Evolutionary conservation across 225 moss, liverwort and hornwort genomes (phyloP).

Genomic region (Sphagnum tenellum): DNA sequence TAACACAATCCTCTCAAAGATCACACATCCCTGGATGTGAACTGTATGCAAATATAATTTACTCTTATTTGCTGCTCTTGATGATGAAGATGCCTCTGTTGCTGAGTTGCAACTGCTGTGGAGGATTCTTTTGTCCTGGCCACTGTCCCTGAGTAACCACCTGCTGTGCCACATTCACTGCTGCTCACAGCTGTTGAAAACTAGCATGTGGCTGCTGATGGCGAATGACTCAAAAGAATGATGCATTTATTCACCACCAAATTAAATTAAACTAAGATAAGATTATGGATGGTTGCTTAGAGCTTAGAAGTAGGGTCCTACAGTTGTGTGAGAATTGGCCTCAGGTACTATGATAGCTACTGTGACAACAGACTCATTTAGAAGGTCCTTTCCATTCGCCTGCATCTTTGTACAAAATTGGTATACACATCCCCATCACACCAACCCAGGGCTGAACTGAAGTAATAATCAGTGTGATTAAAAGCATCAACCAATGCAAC

Average conservation of each 20-base stretch:
- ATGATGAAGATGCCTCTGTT: conserved; percentile 10
- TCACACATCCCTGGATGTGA: too few relatives aligned
- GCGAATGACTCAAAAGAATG: too few relatives aligned
- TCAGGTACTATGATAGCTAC: conserved; percentile 76
- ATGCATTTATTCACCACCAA: too few relatives aligned
- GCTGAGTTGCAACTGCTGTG: conserved; percentile 15
- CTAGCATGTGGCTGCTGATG: too few relatives aligned
- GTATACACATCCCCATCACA: conserved; percentile 96
- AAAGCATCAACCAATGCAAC: conserved; percentile 95
- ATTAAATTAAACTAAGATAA: too few relatives aligned
- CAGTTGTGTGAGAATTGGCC: conserved; percentile 62
- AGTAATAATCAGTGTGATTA: conserved; percentile 78
- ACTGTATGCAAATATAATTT: too few relatives aligned
- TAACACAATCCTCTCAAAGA: too few relatives aligned
- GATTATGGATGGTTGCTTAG: conserved; percentile 5
- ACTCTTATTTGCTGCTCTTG: not conserved
- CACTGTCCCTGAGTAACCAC: too few relatives aligned
- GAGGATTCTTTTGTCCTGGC: not conserved
- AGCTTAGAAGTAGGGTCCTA: conserved; percentile 47
- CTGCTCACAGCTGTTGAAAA: too few relatives aligned
- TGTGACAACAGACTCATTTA: conserved; percentile 58
- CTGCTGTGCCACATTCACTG: too few relatives aligned
- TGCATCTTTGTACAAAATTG: conserved; percentile 78
- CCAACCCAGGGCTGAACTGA: conserved; percentile 84
- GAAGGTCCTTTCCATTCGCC: conserved; percentile 33